Evolutionary conservation across 1,284 basidiomycete species (phyloP).

Genomic region (Rhodofomes roseus): DNA sequence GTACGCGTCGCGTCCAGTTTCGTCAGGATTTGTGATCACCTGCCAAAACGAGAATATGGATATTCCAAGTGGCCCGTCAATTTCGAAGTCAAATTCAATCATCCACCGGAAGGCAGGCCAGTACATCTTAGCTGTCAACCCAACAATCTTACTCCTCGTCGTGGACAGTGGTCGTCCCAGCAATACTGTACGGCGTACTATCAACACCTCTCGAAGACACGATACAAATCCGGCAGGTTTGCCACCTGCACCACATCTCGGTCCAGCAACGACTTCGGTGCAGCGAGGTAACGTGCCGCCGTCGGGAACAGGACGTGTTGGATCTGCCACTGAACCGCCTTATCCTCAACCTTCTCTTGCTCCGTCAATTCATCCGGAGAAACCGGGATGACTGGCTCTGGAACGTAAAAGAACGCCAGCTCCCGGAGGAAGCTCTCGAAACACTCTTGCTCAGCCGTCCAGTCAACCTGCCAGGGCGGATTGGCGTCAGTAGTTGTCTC

Average conservation of each 20-base stretch:
- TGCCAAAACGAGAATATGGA: not conserved
- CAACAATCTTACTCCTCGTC: no score
- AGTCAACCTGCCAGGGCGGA: slow-evolving; percentile 64
- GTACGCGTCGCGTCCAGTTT: slow-evolving; percentile 8
- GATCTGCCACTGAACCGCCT: slow-evolving; percentile 77
- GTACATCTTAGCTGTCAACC: no score
- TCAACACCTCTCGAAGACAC: slow-evolving; percentile 86
- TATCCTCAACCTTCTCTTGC: slow-evolving; percentile 34
- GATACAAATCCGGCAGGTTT: slow-evolving; percentile 83
- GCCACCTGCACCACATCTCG: slow-evolving; percentile 83
- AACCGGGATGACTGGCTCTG: slow-evolving; percentile 43
- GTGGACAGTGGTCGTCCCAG: no score
- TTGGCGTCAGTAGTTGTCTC: slow-evolving; percentile 14
- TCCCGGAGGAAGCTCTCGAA: slow-evolving; percentile 86
- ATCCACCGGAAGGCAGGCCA: no score
- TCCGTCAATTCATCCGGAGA: slow-evolving; percentile 2
- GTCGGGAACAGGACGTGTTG: slow-evolving; percentile 86
- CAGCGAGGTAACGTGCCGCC: slow-evolving; percentile 68
- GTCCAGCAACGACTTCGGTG: slow-evolving; percentile 69
- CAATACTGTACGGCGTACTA: not conserved
- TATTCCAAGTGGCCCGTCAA: not conserved
- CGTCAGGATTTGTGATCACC: not conserved
- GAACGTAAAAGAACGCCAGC: slow-evolving; percentile 87
- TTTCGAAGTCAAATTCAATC: not conserved
- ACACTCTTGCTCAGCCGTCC: slow-evolving; percentile 83